A percentile compares a stretch with the other conserved stretches of the same genome.
These are phyloP conservation scores for Leonotis leonurus DNA, from an alignment of 257 asterid species.

Conservation along the genomic window DNA sequence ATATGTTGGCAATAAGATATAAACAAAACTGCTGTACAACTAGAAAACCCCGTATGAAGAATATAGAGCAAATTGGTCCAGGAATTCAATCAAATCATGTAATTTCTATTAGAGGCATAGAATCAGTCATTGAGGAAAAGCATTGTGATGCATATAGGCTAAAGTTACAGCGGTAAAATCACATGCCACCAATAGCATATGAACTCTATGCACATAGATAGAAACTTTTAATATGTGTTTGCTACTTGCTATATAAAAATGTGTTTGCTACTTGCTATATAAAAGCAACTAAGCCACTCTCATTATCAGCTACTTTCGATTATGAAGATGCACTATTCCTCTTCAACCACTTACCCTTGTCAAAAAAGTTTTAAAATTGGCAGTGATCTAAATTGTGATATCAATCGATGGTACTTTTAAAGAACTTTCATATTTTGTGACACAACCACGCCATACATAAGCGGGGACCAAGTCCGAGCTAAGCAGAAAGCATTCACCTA, in stretches of 20 bases:
- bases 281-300: neutral
- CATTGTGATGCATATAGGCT: neutral
- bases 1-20: constrained; percentile 20
- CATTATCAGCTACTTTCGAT: neutral
- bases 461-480: neutral
- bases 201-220: neutral
- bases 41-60: constrained; percentile 5
- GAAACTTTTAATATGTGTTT: neutral
- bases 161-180: neutral
- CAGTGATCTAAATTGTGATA: neutral
- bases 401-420: neutral
- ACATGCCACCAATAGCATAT: neutral
- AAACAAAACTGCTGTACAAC: neutral
- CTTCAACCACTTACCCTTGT: neutral
- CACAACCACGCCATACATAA: neutral
- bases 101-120: neutral
- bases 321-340: neutral
- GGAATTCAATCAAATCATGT: neutral
- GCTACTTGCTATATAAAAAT: too few species aligned
- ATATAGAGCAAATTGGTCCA: neutral
- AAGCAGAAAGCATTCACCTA: neutral
- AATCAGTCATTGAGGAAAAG: neutral
- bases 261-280: neutral
- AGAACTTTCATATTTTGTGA: neutral
- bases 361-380: neutral